Percentiles rank a stretch among this genome's conserved stretches.
phyloP scores from a whole-genome alignment of 257 asterid genomes.

The Salvia miltiorrhiza region DNA sequence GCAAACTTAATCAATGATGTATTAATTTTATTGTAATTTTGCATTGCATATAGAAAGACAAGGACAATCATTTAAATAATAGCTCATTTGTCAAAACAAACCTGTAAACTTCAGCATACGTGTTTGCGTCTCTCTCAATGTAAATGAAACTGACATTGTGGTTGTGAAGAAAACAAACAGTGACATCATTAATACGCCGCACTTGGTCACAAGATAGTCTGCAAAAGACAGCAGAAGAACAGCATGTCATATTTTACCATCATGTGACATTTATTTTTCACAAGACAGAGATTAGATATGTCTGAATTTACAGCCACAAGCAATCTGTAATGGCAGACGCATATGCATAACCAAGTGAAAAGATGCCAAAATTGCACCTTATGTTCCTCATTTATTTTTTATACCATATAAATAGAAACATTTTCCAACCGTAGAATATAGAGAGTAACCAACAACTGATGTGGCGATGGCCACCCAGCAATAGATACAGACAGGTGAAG shows the following conservation, averaged over 20 bases:
- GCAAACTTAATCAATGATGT: slow-evolving; percentile 10
- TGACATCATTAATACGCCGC: slow-evolving; percentile 98
- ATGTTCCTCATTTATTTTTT: neutral
- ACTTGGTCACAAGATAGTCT: slow-evolving; percentile 96
- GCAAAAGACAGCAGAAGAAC: slow-evolving; percentile 37
- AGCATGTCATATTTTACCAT: slow-evolving; percentile 15
- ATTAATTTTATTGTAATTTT: neutral
- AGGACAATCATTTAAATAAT: neutral
- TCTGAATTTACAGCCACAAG: slow-evolving; percentile 17
- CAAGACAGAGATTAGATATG: slow-evolving; percentile 1
- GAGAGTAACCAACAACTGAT: slow-evolving; percentile 15
- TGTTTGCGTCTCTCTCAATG: slow-evolving; percentile 97
- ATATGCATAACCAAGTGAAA: slow-evolving; percentile 2
- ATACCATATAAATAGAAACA: neutral
- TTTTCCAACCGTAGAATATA: neutral
- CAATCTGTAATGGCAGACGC: slow-evolving; percentile 3
- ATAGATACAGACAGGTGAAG: neutral
- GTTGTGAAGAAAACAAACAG: slow-evolving; percentile 99
- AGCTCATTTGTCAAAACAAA: slow-evolving; percentile 35
- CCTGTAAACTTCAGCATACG: slow-evolving; percentile 99
- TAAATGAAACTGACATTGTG: slow-evolving; percentile 98
- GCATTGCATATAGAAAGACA: slow-evolving; percentile 5
- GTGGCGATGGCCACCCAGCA: neutral
- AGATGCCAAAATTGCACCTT: slow-evolving; percentile 11
- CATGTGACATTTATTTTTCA: slow-evolving; percentile 4